Evolutionary conservation across 169 alveolate genomes (phyloP).

Genomic region (Eimeria sp.): DNA sequence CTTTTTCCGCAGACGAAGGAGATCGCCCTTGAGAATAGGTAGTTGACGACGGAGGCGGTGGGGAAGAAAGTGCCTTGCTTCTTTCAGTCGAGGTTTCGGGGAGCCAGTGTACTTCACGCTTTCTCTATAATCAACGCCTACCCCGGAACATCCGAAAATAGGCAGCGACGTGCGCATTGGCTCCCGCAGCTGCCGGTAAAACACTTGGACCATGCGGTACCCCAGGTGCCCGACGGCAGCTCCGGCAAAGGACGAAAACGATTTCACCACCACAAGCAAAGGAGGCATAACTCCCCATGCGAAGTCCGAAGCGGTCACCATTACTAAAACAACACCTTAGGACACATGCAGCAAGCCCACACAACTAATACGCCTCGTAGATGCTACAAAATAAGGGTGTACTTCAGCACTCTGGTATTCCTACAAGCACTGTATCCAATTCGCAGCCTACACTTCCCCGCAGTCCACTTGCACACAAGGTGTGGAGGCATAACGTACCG

Average conservation of each 20-base stretch:
- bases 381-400: neutral
- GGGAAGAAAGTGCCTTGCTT: neutral
- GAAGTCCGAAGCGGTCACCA: slow-evolving; percentile 8
- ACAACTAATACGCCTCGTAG: neutral
- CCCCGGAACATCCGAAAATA: neutral
- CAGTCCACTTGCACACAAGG: neutral
- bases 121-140: neutral
- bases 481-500: neutral
- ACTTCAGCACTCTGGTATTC: neutral
- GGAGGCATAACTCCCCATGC: slow-evolving; percentile 50
- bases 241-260: neutral
- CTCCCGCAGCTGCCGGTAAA: slow-evolving; percentile 21
- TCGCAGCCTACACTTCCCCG: neutral
- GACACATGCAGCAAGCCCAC: slow-evolving; percentile 36
- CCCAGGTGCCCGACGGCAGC: slow-evolving; percentile 16
- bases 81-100: neutral
- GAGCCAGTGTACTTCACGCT: neutral
- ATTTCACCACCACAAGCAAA: neutral
- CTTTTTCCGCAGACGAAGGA: neutral
- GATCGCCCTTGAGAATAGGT: neutral
- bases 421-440: neutral
- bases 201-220: slow-evolving; percentile 37
- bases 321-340: neutral
- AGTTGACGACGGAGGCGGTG: slow-evolving; percentile 5
- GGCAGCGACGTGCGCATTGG: slow-evolving; percentile 14